phyloP scores from a whole-genome alignment of 1,284 basidiomycete species.

The Papiliotrema flavescens region DNA sequence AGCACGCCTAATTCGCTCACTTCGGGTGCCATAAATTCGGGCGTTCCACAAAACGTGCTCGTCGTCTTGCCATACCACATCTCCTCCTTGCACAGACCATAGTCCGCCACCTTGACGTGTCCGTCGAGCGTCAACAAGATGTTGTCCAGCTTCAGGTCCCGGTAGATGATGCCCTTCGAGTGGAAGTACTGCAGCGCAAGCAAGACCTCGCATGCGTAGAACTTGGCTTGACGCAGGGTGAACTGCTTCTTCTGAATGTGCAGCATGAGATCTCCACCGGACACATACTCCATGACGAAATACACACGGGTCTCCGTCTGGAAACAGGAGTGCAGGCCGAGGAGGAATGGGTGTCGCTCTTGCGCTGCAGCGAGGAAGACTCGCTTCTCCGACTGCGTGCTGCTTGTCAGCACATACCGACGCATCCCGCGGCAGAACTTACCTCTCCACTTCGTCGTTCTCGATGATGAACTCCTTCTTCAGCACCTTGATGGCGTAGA shows the following conservation, averaged over 20 bases:
- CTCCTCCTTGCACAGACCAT: slow-evolving; percentile 98
- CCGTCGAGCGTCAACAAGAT: slow-evolving; percentile 95
- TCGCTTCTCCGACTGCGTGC: slow-evolving; percentile 98
- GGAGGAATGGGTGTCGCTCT: slow-evolving; percentile 95
- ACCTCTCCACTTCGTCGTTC: slow-evolving; percentile 99
- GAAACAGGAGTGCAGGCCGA: slow-evolving; percentile 98
- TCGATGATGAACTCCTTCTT: slow-evolving; percentile 99
- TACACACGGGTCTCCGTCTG: slow-evolving; percentile 97
- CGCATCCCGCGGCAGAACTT: slow-evolving; percentile 24
- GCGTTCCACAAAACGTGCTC: slow-evolving; percentile 98
- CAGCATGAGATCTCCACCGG: slow-evolving; percentile 74
- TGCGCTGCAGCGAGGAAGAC: slow-evolving; percentile 94
- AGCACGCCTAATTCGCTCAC: slow-evolving; percentile 50
- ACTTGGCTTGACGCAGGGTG: slow-evolving; percentile 82
- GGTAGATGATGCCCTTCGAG: slow-evolving; percentile 89
- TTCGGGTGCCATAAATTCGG: slow-evolving; percentile 99
- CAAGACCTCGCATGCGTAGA: slow-evolving; percentile 97
- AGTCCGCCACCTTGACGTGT: slow-evolving; percentile 98
- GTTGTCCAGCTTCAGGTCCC: slow-evolving; percentile 96
- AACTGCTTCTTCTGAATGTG: slow-evolving; percentile 80
- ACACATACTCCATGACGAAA: slow-evolving; percentile 77
- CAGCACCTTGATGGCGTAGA: slow-evolving; percentile 99
- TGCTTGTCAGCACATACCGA: slow-evolving; percentile 42
- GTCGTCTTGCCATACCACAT: slow-evolving; percentile 99
- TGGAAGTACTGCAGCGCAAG: slow-evolving; percentile 98